Evolutionary conservation across 768 basidiomycete species (phyloP).

Genomic region (Punctularia strigosozonata): DNA sequence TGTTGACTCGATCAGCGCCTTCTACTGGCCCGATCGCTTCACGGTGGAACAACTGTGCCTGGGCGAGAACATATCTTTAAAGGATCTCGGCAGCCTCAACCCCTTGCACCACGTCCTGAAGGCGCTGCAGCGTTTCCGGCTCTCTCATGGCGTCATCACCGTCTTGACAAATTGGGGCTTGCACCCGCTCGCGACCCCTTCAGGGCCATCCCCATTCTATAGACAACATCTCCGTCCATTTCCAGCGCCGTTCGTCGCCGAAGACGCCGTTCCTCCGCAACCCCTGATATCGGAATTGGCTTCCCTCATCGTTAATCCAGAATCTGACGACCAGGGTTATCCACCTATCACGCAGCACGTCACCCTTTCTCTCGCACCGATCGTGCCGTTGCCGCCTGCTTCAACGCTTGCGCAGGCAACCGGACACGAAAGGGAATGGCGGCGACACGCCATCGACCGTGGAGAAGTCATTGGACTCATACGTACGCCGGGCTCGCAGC

Average conservation of each 20-base stretch:
- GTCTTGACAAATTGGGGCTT: constrained; percentile 58
- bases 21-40: constrained; percentile 71
- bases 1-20: constrained; percentile 67
- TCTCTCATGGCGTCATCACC: constrained; percentile 36
- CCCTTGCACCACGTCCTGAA: constrained; percentile 35
- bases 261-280: constrained; percentile 2
- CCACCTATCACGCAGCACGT: constrained; percentile 28
- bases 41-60: constrained; percentile 41
- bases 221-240: constrained; percentile 42
- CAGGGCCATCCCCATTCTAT: constrained; percentile 25
- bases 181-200: constrained; percentile 15
- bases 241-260: constrained; percentile 23
- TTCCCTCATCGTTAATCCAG: no score
- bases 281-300: neutral
- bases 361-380: constrained; percentile 18
- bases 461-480: neutral
- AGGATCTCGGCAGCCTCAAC: constrained; percentile 10
- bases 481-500: neutral
- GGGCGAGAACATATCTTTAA: no score
- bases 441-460: neutral
- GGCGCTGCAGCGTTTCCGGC: constrained; percentile 36
- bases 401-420: neutral
- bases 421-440: neutral
- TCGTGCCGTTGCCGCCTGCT: constrained; percentile 2
- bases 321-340: no score